Percentiles rank a stretch among this genome's conserved stretches.
phyloP scores from a whole-genome alignment of 176 grass and related monocot genomes.

The Carex myosuroides region DNA sequence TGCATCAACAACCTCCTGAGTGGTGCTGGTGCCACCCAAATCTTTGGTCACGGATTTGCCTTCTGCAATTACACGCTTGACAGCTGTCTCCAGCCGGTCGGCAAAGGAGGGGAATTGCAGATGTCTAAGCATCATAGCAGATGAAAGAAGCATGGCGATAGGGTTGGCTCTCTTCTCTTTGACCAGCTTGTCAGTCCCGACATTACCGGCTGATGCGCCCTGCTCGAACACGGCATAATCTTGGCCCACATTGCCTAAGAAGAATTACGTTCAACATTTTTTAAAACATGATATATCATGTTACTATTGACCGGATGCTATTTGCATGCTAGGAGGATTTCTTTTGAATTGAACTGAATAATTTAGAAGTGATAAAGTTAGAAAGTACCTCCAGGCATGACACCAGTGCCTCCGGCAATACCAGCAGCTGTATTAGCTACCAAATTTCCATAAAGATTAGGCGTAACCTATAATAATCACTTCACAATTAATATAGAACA shows the following conservation, averaged over 20 bases:
- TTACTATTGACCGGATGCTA: neutral
- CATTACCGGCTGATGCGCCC: slow-evolving; percentile 93
- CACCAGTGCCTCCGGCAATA: slow-evolving; percentile 90
- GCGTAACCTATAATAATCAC: slow-evolving; percentile 66
- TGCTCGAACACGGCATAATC: slow-evolving; percentile 92
- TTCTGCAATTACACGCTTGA: slow-evolving; percentile 57
- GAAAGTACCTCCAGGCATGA: slow-evolving; percentile 92
- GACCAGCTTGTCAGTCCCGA: slow-evolving; percentile 57
- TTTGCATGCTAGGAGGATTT: neutral
- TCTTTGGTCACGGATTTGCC: slow-evolving; percentile 69
- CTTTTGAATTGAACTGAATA: neutral
- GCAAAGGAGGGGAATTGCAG: slow-evolving; percentile 89
- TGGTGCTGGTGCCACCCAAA: slow-evolving; percentile 67
- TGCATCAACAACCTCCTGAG: slow-evolving; percentile 78
- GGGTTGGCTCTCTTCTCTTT: slow-evolving; percentile 79
- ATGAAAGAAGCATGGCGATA: slow-evolving; percentile 80
- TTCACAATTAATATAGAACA: slow-evolving; percentile 15
- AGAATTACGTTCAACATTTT: neutral
- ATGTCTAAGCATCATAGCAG: slow-evolving; percentile 93
- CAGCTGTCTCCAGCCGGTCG: slow-evolving; percentile 69
- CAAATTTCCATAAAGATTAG: slow-evolving; percentile 97
- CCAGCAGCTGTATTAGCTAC: slow-evolving; percentile 94
- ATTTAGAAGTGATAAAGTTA: neutral
- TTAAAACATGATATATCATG: neutral
- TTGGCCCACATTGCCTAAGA: slow-evolving; percentile 85